phyloP scores from a whole-genome alignment of 78 protist species.

The Pigoraptor vietnamica region DNA sequence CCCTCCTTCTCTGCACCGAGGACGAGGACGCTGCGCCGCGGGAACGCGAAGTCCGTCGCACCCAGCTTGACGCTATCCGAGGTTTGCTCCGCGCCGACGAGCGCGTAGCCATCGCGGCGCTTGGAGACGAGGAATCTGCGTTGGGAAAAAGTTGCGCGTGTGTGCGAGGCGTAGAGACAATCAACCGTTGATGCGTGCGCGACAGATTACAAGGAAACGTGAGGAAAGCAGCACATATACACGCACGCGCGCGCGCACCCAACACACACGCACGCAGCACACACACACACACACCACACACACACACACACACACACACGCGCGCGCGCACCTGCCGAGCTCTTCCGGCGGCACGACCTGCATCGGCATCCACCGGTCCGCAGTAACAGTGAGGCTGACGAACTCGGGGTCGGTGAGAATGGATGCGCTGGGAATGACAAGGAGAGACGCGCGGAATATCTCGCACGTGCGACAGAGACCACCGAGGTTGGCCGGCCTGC shows the following conservation, averaged over 20 bases:
- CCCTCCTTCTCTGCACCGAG: slow-evolving; percentile 63
- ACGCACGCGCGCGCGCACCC: background rate
- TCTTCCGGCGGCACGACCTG: background rate
- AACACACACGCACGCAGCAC: background rate
- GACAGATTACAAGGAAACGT: background rate
- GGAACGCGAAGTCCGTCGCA: slow-evolving; percentile 24
- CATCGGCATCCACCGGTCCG: slow-evolving; percentile 61
- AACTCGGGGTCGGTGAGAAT: background rate
- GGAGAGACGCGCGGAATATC: slow-evolving; percentile 13
- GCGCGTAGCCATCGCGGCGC: slow-evolving; percentile 42
- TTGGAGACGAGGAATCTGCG: background rate
- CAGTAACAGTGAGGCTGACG: slow-evolving; percentile 11
- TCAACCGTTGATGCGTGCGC: too few species aligned
- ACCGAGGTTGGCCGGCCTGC: slow-evolving; percentile 66
- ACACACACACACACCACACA: background rate
- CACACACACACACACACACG: background rate
- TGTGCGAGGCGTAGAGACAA: too few species aligned
- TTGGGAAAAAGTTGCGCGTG: too few species aligned
- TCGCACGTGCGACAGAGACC: slow-evolving; percentile 61
- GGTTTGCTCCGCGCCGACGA: slow-evolving; percentile 73
- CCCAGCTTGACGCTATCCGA: slow-evolving; percentile 18
- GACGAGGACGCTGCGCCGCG: slow-evolving; percentile 32
- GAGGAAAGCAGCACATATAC: background rate
- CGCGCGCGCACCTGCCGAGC: background rate
- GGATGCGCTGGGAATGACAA: background rate